These are phyloP conservation scores for Stevia rebaudiana DNA, from an alignment of 140 eudicot species.

Conservation along the genomic window DNA sequence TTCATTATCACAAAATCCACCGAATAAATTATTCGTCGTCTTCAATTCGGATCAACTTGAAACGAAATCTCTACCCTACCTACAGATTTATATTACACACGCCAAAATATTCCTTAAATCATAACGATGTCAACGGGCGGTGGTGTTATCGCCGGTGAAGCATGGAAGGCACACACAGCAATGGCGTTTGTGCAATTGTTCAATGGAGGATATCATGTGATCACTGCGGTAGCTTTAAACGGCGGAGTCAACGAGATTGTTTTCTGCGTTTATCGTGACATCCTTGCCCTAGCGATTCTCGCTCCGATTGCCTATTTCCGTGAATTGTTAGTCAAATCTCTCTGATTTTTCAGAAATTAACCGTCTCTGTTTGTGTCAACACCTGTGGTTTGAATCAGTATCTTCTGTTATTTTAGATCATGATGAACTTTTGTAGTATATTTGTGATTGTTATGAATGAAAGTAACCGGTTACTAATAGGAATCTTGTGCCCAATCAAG, in stretches of 20 bases:
- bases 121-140: conserved; percentile 7
- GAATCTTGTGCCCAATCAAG: neutral
- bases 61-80: conserved; percentile 6
- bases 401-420: neutral
- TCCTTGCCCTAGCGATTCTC: conserved; percentile 49
- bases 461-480: neutral
- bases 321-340: conserved; percentile 30
- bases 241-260: conserved; percentile 54
- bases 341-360: neutral
- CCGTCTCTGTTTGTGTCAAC: neutral
- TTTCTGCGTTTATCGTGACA: conserved; percentile 47
- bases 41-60: neutral
- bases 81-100: too few relatives aligned
- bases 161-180: conserved; percentile 56
- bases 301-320: conserved; percentile 49
- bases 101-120: too few relatives aligned
- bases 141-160: conserved; percentile 20
- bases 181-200: conserved; percentile 49
- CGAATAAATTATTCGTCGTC: neutral
- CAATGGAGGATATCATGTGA: conserved; percentile 59
- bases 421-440: neutral
- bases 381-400: neutral
- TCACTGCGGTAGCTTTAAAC: conserved; percentile 48
- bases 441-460: neutral
- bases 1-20: neutral